A percentile compares a stretch with the other conserved stretches of the same genome.
phyloP scores from a whole-genome alignment of 257 asterid genomes.

The Galeopsis tetrahit region DNA sequence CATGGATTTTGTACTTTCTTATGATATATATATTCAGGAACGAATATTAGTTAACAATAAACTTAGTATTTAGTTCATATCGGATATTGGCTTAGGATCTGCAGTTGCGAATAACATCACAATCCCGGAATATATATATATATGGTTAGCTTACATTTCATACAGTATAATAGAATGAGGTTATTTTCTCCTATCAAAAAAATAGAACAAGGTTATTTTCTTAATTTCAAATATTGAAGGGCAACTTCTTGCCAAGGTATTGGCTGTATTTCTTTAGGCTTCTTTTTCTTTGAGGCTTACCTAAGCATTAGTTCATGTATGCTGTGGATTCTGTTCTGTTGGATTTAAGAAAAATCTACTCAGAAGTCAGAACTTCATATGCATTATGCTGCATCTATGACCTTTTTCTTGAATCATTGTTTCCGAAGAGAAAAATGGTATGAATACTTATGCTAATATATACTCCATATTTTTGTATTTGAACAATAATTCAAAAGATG shows the following conservation, averaged over 20 bases:
- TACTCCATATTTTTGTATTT: too few relatives aligned
- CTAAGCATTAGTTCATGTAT: background rate
- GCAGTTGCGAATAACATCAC: background rate
- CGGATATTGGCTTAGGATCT: background rate
- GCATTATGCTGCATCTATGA: background rate
- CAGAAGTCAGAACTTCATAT: slow-evolving; percentile 2
- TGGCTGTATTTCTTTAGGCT: too few relatives aligned
- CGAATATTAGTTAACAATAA: background rate
- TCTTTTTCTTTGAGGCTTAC: background rate
- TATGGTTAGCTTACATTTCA: background rate
- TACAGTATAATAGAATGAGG: background rate
- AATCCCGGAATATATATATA: background rate
- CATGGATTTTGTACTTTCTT: background rate
- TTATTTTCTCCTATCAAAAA: background rate
- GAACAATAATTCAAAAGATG: too few relatives aligned
- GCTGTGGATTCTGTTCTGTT: background rate
- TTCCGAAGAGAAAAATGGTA: too few relatives aligned
- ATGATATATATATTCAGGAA: background rate
- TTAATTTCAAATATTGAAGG: background rate
- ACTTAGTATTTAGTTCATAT: slow-evolving; percentile 3
- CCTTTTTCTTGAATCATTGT: too few relatives aligned
- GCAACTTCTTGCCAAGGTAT: background rate
- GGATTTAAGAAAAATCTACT: background rate
- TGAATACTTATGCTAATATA: too few relatives aligned
- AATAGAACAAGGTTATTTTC: background rate